A percentile compares a stretch with the other conserved stretches of the same genome.
phyloP scores from a whole-genome alignment of 2,329 filamentous ascomycete genomes.

The Talaromyces sp. region DNA sequence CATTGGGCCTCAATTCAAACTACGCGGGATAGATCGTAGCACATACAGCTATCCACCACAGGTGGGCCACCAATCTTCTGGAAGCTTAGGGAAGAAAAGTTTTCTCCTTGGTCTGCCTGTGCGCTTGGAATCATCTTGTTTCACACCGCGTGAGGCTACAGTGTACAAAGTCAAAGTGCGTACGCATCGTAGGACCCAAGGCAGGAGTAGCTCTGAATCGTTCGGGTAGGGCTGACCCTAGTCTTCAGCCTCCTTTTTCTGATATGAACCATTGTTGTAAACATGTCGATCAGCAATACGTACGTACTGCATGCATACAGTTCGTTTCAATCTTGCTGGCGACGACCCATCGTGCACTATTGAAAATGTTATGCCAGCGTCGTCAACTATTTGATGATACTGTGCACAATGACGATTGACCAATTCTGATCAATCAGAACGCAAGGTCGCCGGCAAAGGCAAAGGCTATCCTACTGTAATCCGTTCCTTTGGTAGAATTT shows the following conservation, averaged over 20 bases:
- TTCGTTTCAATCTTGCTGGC: not conserved
- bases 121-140: not conserved
- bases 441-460: not conserved
- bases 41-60: slow-evolving; percentile 11
- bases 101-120: not conserved
- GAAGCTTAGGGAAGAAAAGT: slow-evolving; percentile 8
- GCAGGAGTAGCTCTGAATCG: not conserved
- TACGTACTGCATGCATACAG: not conserved
- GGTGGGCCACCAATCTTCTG: slow-evolving; percentile 16
- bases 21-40: slow-evolving; percentile 5
- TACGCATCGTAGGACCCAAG: not conserved
- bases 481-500: not conserved
- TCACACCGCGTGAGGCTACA: not conserved
- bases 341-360: not conserved
- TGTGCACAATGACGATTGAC: not conserved
- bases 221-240: slow-evolving; percentile 5
- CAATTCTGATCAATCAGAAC: not conserved
- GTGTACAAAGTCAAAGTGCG: not conserved
- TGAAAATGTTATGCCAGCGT: not conserved
- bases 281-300: not conserved
- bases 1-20: slow-evolving; percentile 16
- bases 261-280: not conserved
- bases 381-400: not conserved
- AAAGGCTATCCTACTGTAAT: not conserved
- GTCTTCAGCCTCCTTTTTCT: not conserved